These are phyloP conservation scores for Asterophora parasitica DNA, from an alignment of 768 basidiomycete genomes.

Conservation along the genomic window DNA sequence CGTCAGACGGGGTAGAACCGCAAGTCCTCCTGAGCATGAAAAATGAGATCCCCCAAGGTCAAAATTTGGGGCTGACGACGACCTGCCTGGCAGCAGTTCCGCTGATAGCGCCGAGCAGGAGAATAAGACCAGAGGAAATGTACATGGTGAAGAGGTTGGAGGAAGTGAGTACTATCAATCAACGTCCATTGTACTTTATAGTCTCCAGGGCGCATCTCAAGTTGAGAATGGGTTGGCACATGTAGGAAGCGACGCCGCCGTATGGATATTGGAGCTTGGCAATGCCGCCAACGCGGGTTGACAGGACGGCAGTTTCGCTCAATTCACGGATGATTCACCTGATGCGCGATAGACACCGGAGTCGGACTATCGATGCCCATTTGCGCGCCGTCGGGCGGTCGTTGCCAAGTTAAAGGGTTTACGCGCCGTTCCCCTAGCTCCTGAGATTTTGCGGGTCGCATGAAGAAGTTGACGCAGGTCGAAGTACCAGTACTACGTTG, in stretches of 20 bases:
- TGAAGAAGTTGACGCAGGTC: too few species aligned
- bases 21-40: constrained; percentile 11
- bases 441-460: too few species aligned
- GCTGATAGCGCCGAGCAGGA: constrained; percentile 10
- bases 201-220: neutral
- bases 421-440: too few species aligned
- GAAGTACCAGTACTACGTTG: too few species aligned
- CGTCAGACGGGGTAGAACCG: constrained; percentile 11
- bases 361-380: neutral
- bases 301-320: neutral
- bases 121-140: constrained; percentile 6
- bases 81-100: constrained; percentile 4
- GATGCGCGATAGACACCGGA: neutral
- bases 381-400: neutral
- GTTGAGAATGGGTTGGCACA: neutral
- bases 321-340: neutral
- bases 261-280: neutral
- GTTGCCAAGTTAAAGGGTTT: neutral
- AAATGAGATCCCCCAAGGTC: neutral
- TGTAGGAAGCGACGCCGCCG: neutral
- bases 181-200: constrained; percentile 1
- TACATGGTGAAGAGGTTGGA: constrained; percentile 3
- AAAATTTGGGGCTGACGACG: neutral
- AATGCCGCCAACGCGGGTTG: neutral
- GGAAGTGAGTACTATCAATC: neutral